These are phyloP conservation scores for Trichosanthes cucumerina DNA, from an alignment of 306 rosid species.

Conservation along the genomic window DNA sequence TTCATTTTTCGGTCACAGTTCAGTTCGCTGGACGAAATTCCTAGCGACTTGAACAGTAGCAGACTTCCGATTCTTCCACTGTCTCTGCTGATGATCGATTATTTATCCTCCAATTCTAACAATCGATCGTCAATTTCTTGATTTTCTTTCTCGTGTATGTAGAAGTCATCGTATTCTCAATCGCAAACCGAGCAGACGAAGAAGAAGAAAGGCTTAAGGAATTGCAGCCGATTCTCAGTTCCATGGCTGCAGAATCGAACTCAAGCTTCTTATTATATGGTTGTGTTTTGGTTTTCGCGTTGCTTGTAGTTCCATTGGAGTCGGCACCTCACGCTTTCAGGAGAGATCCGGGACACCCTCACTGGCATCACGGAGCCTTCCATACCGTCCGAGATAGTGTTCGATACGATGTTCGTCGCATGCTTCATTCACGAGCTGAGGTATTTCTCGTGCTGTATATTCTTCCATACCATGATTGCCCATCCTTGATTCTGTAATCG, in stretches of 20 bases:
- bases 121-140: background rate
- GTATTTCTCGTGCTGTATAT: conserved; percentile 16
- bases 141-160: background rate
- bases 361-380: conserved; percentile 97
- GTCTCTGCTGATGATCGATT: background rate
- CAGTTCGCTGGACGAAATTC: background rate
- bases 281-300: conserved; percentile 22
- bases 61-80: background rate
- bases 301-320: conserved; percentile 42
- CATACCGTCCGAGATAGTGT: conserved; percentile 70
- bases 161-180: background rate
- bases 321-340: conserved; percentile 73
- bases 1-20: background rate
- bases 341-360: conserved; percentile 61
- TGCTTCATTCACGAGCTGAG: conserved; percentile 98
- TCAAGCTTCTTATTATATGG: conserved; percentile 11
- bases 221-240: conserved; percentile 13
- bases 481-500: background rate
- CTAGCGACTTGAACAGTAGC: background rate
- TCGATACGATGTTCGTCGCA: conserved; percentile 81
- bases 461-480: background rate
- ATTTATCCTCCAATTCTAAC: background rate
- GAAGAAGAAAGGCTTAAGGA: background rate
- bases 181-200: background rate
- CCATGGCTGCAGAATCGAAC: conserved; percentile 20